Evolutionary conservation across 805 yeast genomes (phyloP).

Genomic region (Ogataea paraovalis): DNA sequence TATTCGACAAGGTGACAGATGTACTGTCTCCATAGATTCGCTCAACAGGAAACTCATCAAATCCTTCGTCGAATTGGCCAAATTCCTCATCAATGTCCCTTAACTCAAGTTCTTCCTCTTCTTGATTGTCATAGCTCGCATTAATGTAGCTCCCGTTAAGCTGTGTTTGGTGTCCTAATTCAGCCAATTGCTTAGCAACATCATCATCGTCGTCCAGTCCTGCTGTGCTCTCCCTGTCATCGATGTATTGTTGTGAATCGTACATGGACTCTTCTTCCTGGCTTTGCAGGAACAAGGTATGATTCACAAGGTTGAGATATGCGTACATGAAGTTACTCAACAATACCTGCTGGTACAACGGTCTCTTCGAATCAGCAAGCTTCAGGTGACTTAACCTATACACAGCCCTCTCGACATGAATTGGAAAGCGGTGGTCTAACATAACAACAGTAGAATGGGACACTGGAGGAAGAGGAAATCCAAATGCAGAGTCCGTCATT

Average conservation of each 20-base stretch:
- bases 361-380: slow-evolving; percentile 89
- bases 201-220: slow-evolving; percentile 1
- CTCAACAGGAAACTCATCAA: slow-evolving; percentile 12
- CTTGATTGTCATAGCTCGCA: background rate
- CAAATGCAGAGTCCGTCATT: slow-evolving; percentile 78
- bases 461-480: slow-evolving; percentile 81
- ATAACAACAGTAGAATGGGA: slow-evolving; percentile 71
- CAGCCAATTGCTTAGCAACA: slow-evolving; percentile 9
- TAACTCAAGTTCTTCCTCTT: background rate
- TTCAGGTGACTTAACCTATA: slow-evolving; percentile 90
- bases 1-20: background rate
- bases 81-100: slow-evolving; percentile 2
- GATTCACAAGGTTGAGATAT: slow-evolving; percentile 90
- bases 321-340: slow-evolving; percentile 97
- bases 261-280: slow-evolving; percentile 33
- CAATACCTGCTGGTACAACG: slow-evolving; percentile 86
- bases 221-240: background rate
- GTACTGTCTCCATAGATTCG: slow-evolving; percentile 8
- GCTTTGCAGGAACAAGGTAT: slow-evolving; percentile 75
- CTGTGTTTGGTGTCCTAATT: background rate
- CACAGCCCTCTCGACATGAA: slow-evolving; percentile 94
- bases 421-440: slow-evolving; percentile 84
- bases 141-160: background rate
- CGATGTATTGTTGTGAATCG: background rate
- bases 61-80: slow-evolving; percentile 8